Conservation (phyloP, 768 basidiomycete species). For the Leccinum obscurum region DNA sequence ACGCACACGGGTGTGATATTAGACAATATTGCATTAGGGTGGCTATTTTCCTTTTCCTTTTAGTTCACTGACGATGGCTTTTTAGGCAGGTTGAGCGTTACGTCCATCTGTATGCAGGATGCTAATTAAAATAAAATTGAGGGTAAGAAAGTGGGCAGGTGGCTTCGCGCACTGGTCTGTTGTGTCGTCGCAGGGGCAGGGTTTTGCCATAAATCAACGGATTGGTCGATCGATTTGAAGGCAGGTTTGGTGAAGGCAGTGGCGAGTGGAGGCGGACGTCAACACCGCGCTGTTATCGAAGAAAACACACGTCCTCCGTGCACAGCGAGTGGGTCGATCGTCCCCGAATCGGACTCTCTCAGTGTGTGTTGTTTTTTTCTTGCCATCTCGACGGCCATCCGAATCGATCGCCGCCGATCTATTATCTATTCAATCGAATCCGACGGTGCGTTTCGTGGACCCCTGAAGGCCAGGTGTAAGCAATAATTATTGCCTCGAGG, state of each 20-base stretch:
- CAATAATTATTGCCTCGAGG: not conserved
- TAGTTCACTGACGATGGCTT: not conserved
- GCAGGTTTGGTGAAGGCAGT: not conserved
- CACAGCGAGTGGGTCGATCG: not conserved
- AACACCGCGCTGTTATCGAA: not conserved
- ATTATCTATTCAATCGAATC: too few species aligned
- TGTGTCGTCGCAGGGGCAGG: not conserved
- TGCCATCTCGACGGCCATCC: not conserved
- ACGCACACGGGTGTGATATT: not conserved
- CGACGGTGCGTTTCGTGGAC: too few species aligned
- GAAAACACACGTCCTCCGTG: not conserved
- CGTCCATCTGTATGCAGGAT: not conserved
- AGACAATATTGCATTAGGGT: not conserved
- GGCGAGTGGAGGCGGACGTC: not conserved
- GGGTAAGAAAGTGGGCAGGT: not conserved
- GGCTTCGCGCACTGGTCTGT: not conserved
- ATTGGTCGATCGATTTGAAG: not conserved
- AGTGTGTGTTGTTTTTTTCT: not conserved
- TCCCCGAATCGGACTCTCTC: not conserved
- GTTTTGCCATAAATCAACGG: not conserved
- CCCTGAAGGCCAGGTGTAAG: too few species aligned
- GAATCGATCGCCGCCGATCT: too few species aligned
- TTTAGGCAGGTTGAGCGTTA: not conserved
- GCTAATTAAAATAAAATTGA: not conserved
- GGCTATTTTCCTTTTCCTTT: not conserved